Evolutionary conservation across 1,284 basidiomycete species (phyloP).

Genomic region (Heterobasidion occidentale): DNA sequence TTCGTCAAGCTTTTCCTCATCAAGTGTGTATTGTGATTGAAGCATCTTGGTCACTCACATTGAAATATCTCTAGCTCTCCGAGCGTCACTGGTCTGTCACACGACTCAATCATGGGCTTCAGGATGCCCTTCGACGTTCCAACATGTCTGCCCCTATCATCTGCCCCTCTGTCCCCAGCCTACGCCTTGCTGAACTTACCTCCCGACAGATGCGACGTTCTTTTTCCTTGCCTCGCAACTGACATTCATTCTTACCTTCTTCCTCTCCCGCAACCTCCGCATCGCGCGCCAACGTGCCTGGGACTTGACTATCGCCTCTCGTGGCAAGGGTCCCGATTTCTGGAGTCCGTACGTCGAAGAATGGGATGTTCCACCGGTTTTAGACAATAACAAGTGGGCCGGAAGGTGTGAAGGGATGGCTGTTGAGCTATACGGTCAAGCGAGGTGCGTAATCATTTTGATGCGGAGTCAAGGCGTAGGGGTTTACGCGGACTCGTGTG

Average conservation of each 20-base stretch:
- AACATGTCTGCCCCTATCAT: constrained; percentile 46
- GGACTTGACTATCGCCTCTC: constrained; percentile 72
- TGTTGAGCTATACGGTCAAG: constrained; percentile 36
- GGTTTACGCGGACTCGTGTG: constrained; percentile 40
- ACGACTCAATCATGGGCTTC: constrained; percentile 57
- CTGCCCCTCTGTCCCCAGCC: constrained; percentile 2
- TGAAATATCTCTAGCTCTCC: constrained; percentile 40
- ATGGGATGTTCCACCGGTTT: constrained; percentile 64
- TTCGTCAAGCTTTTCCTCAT: constrained; percentile 56
- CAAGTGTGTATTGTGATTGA: constrained; percentile 32
- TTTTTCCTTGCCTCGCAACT: constrained; percentile 35
- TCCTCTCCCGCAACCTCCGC: constrained; percentile 41
- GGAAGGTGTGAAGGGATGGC: constrained; percentile 27
- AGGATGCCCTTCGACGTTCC: constrained; percentile 56
- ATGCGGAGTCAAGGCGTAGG: neutral
- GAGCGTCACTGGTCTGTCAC: constrained; percentile 54
- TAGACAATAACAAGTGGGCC: constrained; percentile 19
- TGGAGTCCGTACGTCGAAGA: constrained; percentile 87
- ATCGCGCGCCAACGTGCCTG: constrained; percentile 71
- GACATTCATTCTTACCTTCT: constrained; percentile 68
- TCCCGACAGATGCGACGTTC: constrained; percentile 4
- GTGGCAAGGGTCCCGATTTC: constrained; percentile 75
- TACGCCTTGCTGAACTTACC: neutral
- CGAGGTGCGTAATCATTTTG: constrained; percentile 2
- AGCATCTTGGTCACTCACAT: neutral